A percentile compares a stretch with the other conserved stretches of the same genome.
phyloP scores from a whole-genome alignment of 768 basidiomycete species.

The Dendrothele bispora region DNA sequence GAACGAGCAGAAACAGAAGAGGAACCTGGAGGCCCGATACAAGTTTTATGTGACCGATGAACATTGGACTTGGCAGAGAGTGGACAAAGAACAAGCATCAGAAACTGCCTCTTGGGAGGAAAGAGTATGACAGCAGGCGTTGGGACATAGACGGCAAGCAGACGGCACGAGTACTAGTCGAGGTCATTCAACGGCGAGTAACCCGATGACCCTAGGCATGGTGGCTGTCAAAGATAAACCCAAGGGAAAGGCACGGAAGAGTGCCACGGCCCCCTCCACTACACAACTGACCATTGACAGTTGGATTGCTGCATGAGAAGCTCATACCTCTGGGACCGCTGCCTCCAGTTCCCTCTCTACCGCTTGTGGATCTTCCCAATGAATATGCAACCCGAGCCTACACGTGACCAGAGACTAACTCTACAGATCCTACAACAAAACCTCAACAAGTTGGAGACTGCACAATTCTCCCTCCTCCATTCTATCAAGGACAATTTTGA shows the following conservation, averaged over 20 bases:
- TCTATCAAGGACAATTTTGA: conserved; percentile 12
- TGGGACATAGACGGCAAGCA: background rate
- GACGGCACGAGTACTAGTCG: background rate
- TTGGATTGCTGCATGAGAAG: no score
- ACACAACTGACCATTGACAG: no score
- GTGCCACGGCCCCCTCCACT: no score
- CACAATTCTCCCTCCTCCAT: conserved; percentile 9
- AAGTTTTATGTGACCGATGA: conserved; percentile 11
- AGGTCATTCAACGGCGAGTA: background rate
- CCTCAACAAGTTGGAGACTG: conserved; percentile 21
- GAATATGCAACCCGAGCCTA: no score
- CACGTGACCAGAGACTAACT: no score
- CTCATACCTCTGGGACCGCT: no score
- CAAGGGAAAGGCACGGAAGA: no score
- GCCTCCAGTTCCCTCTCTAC: no score
- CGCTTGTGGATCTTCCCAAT: no score
- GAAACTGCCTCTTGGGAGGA: background rate
- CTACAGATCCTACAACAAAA: conserved; percentile 29
- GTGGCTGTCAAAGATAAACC: no score
- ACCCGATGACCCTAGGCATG: no score
- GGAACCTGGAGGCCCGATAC: conserved; percentile 15
- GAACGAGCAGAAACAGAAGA: conserved; percentile 8
- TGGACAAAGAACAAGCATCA: background rate
- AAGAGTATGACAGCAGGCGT: background rate
- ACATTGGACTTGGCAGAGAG: background rate